Evolutionary conservation across 305 asterid species (phyloP), one percentile per base, ranked within the genome.

Genomic region (Lippia alba): DNA sequence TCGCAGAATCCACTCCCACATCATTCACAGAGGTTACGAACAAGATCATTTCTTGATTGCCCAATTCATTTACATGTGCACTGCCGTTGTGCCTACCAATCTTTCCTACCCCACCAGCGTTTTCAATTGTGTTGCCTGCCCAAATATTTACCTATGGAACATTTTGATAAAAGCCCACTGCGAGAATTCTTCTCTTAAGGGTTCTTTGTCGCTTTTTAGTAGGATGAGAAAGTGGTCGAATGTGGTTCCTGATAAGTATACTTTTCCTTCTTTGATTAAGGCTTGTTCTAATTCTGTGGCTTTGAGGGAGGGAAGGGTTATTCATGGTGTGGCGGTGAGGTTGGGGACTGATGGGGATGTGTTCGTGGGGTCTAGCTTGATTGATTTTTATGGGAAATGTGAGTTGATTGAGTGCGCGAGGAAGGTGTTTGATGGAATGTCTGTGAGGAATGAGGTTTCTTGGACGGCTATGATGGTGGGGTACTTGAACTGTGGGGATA

Each of bases 391-490:
- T 59, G 96, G 96, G 0, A 89, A 89, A 66, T 89, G 96, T 70
- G 69, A 60, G 59, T 83, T 81, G 70, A 80, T 89, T 74, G 83
- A 74, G n/a, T 78, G 75, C 34, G 95, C 96, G 5, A 79, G 85
- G 24, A 86, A 82, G 79, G 56, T 87, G 74, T 91, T 91, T 41
- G 90, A 84, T 24, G 91, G 56, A 71, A 83, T 91, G 90, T 44
- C 80, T 36, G 66, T 72, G 40, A 86, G 76, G 61, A 89, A 89
- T 71, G 93, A 79, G 76, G 90, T 87, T 64, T 74, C 89, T 12
- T 91, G 96, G 95, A 89, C 91, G 66, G 87, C 93, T 46, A 74
- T 87, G 85, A 81, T 91, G 79, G 81, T 72, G 56, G 88, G 90
- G 48, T 85, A 78, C 76, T 36, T 85, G 58, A 80, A 73, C 73